Evolutionary conservation across 192 early-diverging fungal species (phyloP).

Genomic region (Mortierella hygrophila): DNA sequence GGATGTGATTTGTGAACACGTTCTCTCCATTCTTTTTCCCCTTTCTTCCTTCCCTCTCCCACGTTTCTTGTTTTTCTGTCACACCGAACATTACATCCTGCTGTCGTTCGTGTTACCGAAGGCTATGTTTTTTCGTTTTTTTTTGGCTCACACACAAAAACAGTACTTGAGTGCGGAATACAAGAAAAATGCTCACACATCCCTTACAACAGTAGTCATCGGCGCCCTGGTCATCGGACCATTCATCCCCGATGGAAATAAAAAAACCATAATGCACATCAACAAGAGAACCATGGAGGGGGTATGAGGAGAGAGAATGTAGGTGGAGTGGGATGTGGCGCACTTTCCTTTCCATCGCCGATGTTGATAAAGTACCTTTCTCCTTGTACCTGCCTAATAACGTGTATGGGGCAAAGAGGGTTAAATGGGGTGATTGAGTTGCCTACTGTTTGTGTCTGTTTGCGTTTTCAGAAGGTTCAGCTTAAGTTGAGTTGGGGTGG

Average conservation of each 20-base stretch:
- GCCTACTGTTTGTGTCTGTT: neutral
- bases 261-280: too few species aligned
- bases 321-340: neutral
- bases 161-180: neutral
- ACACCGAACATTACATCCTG: neutral
- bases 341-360: neutral
- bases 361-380: neutral
- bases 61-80: neutral
- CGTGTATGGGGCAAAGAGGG: neutral
- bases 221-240: too few species aligned
- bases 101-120: neutral
- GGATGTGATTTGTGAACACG: neutral
- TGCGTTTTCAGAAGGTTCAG: neutral
- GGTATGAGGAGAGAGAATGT: too few species aligned
- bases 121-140: neutral
- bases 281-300: too few species aligned
- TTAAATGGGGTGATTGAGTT: neutral
- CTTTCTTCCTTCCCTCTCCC: neutral
- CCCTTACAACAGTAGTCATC: neutral
- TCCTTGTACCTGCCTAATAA: neutral
- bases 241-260: too few species aligned
- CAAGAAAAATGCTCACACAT: neutral
- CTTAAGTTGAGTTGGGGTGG: too few species aligned
- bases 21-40: neutral
- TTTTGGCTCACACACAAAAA: neutral